Conservation (phyloP, 768 basidiomycete genomes). For the Galerina sulciceps region DNA sequence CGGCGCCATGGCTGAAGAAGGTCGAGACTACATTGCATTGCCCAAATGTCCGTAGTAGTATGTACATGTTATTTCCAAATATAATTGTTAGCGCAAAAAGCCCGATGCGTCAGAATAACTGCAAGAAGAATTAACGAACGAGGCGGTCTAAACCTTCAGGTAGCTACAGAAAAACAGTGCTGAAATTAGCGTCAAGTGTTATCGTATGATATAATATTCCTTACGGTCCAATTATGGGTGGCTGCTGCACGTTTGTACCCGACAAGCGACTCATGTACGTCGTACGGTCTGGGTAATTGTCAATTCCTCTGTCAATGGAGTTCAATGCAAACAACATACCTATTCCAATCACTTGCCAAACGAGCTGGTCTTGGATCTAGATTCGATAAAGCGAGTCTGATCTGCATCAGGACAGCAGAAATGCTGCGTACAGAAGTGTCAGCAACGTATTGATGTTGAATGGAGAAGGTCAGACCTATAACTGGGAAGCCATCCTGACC, state of each 20-base stretch:
- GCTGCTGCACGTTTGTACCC: conserved; percentile 70
- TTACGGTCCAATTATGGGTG: conserved; percentile 67
- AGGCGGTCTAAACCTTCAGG: conserved; percentile 39
- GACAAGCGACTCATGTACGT: conserved; percentile 58
- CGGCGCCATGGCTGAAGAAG: too few species aligned
- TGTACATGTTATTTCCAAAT: not conserved
- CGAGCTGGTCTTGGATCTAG: conserved; percentile 67
- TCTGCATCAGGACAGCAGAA: conserved; percentile 61
- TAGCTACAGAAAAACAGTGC: conserved; percentile 23
- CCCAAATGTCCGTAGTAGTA: too few species aligned
- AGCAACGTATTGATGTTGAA: not conserved
- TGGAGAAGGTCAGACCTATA: conserved; percentile 46
- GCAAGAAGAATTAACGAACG: conserved; percentile 27
- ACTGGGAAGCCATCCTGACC: conserved; percentile 66
- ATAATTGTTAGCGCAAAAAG: not conserved
- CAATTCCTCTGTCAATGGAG: conserved; percentile 7
- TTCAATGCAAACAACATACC: conserved; percentile 30
- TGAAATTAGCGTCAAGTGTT: not conserved
- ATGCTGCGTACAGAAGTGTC: conserved; percentile 32
- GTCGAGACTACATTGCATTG: too few species aligned
- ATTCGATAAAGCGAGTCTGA: conserved; percentile 71
- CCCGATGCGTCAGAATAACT: not conserved
- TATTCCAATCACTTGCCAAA: conserved; percentile 54
- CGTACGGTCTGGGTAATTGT: conserved; percentile 41
- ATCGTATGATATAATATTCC: conserved; percentile 4